phyloP scores from a whole-genome alignment of 2,329 filamentous ascomycete species.

The Hypoxylon sp. region DNA sequence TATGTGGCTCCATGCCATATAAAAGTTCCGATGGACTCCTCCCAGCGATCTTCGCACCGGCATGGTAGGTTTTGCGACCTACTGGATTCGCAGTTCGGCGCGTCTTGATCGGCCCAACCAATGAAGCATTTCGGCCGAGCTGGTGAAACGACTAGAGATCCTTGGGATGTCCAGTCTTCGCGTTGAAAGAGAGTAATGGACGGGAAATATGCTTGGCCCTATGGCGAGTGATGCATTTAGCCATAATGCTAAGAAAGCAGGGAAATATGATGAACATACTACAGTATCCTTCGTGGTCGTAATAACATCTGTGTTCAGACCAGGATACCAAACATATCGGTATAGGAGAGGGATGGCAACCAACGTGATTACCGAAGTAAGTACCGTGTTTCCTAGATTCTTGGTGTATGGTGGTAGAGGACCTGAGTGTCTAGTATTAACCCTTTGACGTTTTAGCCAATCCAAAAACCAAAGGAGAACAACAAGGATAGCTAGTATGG shows the following conservation, averaged over 20 bases:
- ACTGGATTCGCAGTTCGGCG: constrained; percentile 11
- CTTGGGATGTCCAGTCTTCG: constrained; percentile 22
- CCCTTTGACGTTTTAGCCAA: constrained; percentile 1
- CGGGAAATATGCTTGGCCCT: constrained; percentile 24
- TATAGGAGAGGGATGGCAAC: constrained; percentile 23
- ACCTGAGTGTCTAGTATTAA: background rate
- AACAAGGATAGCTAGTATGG: constrained; percentile 4
- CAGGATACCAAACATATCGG: constrained; percentile 19
- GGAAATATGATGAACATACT: constrained; percentile 1
- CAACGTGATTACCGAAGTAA: constrained; percentile 16
- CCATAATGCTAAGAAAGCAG: no score
- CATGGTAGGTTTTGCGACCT: constrained; percentile 10
- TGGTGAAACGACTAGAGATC: background rate
- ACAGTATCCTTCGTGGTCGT: constrained; percentile 20
- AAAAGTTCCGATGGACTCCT: constrained; percentile 7
- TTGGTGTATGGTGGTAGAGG: constrained; percentile 1
- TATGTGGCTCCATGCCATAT: constrained; percentile 33
- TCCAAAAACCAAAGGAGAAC: constrained; percentile 3
- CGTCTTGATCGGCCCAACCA: constrained; percentile 2
- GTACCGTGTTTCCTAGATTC: constrained; percentile 21
- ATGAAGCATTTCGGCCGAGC: constrained; percentile 20
- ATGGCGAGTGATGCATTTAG: background rate
- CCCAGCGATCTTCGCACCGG: constrained; percentile 22
- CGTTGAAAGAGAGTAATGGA: constrained; percentile 27
- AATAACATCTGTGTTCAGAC: constrained; percentile 22